Conservation (phyloP, 225 moss, liverwort and hornwort genomes). For the Straminergon stramineum region DNA sequence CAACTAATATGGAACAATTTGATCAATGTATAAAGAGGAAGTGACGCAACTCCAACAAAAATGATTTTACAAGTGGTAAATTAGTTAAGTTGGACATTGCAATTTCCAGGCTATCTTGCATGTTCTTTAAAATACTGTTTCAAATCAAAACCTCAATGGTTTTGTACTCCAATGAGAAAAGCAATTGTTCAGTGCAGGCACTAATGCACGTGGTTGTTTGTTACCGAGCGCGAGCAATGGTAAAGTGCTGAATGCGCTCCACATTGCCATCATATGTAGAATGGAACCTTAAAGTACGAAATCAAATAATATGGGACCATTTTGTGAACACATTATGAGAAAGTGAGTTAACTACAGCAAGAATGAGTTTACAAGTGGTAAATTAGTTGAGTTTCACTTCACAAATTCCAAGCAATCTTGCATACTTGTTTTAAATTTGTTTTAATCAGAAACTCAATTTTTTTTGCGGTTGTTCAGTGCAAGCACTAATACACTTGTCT, state of each 20-base stretch:
- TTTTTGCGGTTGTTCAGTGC: not conserved
- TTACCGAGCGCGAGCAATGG: not conserved
- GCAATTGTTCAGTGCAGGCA: not conserved
- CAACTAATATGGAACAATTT: not conserved
- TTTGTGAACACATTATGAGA: not conserved
- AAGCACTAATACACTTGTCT: not conserved
- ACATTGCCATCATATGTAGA: constrained; percentile 28
- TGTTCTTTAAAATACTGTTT: not conserved
- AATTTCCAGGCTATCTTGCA: not conserved
- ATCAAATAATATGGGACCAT: not conserved
- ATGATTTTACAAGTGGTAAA: not conserved
- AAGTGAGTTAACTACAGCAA: not conserved
- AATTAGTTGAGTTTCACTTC: not conserved
- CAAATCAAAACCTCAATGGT: not conserved
- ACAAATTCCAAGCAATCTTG: not conserved
- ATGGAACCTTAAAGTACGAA: not conserved
- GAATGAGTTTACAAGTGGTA: not conserved
- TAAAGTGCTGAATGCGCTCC: constrained; percentile 51
- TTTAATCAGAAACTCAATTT: not conserved
- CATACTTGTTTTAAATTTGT: not conserved
- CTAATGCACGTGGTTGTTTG: not conserved
- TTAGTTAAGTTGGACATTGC: not conserved
- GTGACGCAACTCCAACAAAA: not conserved
- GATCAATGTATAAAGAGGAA: not conserved
- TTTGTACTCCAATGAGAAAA: not conserved